Base-by-base conservation (phyloP, 2,329 filamentous ascomycete genomes). In the Aspergillus fijiensis region DNA sequence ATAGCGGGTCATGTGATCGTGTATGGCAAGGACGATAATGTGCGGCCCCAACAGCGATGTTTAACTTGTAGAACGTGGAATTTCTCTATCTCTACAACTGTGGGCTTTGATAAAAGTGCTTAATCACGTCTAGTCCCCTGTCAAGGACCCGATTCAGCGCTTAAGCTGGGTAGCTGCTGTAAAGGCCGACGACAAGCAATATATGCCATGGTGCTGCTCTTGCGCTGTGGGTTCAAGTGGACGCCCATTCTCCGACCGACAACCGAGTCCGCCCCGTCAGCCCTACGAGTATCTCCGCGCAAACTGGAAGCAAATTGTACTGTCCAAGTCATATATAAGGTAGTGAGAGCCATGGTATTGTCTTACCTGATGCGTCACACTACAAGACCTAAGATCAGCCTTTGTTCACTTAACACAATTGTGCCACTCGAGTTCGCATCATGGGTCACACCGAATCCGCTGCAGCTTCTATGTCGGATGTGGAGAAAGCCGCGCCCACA, bases 231-330 rank as follows among this genome's bases (percentile, higher is more conserved):
- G 66, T 67, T 69, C 61, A 58, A 60, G 35, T 55, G 33, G 61
- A 51, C 52, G 27, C 29, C 68, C 64, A 68, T 73, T 72, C 57
- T 42, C 70, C 70, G 68, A 60, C 60, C 60, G 57, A 45, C 7
- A 7, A 19, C 39, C 39, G 16, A 16, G 16, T 45, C 39, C 16
- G 33, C 16, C 29, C 49, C 19, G 49, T n/a, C 23, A 50, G 23
- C 49, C 23, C 49, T 50, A 50, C 4, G 39, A 10, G 10, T 52
- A 52, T 52, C 51, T 42, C 51, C 51, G 50, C 31, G 19, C 19
- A 14, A 5, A 23, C 14, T 12, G 10, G 11, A 21, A 16, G 50
- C 21, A 21, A 29, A 14, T 39, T 5, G 31, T 52, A 14, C 6
- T 7, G 39, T 19, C 39, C 14, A 16, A 19, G 14, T 19, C 6